Percentiles rank a stretch among this genome's conserved stretches.
Evolutionary conservation across 2,329 filamentous ascomycete species (phyloP).

Genomic region (Stagonosporopsis rhizophila): DNA sequence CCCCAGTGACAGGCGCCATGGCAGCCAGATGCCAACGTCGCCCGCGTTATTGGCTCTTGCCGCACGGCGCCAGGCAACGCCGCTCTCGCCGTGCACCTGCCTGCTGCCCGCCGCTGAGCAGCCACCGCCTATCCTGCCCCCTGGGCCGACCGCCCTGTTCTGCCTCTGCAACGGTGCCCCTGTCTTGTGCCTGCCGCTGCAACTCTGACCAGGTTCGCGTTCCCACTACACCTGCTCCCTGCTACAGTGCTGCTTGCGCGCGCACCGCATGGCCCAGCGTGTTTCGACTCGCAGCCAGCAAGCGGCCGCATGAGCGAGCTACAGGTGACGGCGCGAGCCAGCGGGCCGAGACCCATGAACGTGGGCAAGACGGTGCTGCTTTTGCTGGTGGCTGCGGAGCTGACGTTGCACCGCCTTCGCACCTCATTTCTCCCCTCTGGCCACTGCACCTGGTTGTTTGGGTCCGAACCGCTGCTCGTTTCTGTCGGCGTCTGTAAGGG

Average conservation of each 20-base stretch:
- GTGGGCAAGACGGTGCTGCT: conserved; percentile 11
- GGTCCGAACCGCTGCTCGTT: background rate
- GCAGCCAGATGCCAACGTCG: conserved; percentile 4
- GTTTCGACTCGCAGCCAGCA: conserved; percentile 12
- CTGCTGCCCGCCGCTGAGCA: background rate
- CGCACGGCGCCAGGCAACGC: conserved; percentile 6
- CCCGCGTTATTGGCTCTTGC: conserved; percentile 7
- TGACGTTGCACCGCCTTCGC: conserved; percentile 1
- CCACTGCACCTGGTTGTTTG: background rate
- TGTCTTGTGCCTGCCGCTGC: conserved; percentile 3
- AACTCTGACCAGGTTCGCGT: too few species aligned
- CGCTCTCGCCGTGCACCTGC: background rate
- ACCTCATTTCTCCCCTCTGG: background rate
- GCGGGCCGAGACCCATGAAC: conserved; percentile 19
- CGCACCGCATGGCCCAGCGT: conserved; percentile 11
- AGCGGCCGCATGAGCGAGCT: conserved; percentile 14
- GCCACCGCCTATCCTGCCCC: background rate
- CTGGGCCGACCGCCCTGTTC: conserved; percentile 3
- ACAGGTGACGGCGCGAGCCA: conserved; percentile 26
- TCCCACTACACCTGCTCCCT: background rate
- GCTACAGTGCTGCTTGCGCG: conserved; percentile 3
- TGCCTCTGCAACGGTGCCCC: background rate
- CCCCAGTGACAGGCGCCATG: background rate
- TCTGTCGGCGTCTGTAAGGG: conserved; percentile 4
- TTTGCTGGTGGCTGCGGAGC: conserved; percentile 1